A percentile compares a stretch with the other conserved stretches of the same genome.
Evolutionary conservation across 2,329 filamentous ascomycete species (phyloP).

Genomic region (Stylonectria norvegica): DNA sequence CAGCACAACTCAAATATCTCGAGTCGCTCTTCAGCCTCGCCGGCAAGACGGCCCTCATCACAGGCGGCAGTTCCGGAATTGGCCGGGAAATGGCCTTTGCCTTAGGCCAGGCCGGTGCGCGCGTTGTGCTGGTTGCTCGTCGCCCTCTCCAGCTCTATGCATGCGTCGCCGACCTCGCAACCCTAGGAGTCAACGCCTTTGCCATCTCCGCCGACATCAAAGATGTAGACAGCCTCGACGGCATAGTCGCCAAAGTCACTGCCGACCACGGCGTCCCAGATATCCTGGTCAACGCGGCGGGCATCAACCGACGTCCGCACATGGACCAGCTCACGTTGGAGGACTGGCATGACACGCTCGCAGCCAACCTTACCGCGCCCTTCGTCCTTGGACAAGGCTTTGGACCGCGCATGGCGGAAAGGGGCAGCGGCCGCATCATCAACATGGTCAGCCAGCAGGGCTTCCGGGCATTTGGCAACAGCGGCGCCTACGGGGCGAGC

Average conservation of each 20-base stretch:
- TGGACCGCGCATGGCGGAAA: constrained; percentile 30
- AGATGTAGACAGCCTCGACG: constrained; percentile 13
- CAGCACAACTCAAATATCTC: constrained; percentile 22
- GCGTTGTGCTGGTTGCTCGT: constrained; percentile 30
- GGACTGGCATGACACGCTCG: constrained; percentile 31
- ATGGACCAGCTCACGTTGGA: constrained; percentile 27
- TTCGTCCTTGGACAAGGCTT: constrained; percentile 32
- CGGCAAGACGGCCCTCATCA: constrained; percentile 30
- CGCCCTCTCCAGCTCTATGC: constrained; percentile 22
- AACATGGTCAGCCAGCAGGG: constrained; percentile 33
- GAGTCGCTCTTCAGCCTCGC: constrained; percentile 29
- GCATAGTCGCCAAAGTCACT: constrained; percentile 18
- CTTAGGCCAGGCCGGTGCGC: constrained; percentile 29
- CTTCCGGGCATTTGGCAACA: constrained; percentile 31
- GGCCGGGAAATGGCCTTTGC: constrained; percentile 32
- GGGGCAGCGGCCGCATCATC: constrained; percentile 32
- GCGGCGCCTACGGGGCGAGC: constrained; percentile 33
- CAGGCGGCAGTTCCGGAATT: constrained; percentile 35
- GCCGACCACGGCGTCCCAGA: constrained; percentile 25
- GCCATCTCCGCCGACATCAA: constrained; percentile 17
- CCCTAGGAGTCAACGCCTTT: constrained; percentile 24
- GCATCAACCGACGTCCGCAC: constrained; percentile 28
- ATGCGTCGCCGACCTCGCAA: constrained; percentile 21
- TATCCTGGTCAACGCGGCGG: constrained; percentile 34
- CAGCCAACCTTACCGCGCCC: constrained; percentile 32